These are phyloP conservation scores for Gleditsia sinensis DNA, from an alignment of 306 rosid genomes.

Conservation along the genomic window DNA sequence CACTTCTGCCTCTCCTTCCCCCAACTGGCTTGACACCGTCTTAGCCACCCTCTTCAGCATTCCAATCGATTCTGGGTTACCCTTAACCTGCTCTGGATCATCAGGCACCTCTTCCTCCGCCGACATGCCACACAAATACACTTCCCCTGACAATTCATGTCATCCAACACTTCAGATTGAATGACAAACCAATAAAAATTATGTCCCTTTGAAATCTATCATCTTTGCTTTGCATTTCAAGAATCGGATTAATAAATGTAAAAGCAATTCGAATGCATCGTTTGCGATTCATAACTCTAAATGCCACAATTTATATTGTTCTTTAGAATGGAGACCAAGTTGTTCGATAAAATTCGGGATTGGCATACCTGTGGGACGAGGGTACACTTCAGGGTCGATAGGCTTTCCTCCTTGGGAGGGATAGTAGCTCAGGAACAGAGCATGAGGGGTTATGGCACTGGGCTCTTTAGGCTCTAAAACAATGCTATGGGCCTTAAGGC, in stretches of 20 bases:
- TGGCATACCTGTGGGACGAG: slow-evolving; percentile 80
- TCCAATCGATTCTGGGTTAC: slow-evolving; percentile 55
- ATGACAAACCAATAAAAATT: neutral
- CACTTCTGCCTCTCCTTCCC: slow-evolving; percentile 64
- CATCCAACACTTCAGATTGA: neutral
- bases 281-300: neutral
- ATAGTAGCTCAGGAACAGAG: slow-evolving; percentile 66
- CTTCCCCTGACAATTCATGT: slow-evolving; percentile 71
- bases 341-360: neutral
- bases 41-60: slow-evolving; percentile 72
- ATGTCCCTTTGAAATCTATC: neutral
- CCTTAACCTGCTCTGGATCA: slow-evolving; percentile 65
- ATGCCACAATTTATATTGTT: neutral
- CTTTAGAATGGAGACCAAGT: neutral
- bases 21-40: slow-evolving; percentile 76
- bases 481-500: slow-evolving; percentile 81
- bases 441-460: slow-evolving; percentile 66
- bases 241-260: neutral
- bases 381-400: slow-evolving; percentile 84
- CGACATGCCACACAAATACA: slow-evolving; percentile 85
- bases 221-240: neutral
- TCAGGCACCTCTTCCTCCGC: slow-evolving; percentile 73
- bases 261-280: neutral
- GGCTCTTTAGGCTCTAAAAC: slow-evolving; percentile 71
- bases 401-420: slow-evolving; percentile 47